Base-by-base conservation (phyloP, 2,329 filamentous ascomycete species). In the Tolypocladium cylindrosporum region DNA sequence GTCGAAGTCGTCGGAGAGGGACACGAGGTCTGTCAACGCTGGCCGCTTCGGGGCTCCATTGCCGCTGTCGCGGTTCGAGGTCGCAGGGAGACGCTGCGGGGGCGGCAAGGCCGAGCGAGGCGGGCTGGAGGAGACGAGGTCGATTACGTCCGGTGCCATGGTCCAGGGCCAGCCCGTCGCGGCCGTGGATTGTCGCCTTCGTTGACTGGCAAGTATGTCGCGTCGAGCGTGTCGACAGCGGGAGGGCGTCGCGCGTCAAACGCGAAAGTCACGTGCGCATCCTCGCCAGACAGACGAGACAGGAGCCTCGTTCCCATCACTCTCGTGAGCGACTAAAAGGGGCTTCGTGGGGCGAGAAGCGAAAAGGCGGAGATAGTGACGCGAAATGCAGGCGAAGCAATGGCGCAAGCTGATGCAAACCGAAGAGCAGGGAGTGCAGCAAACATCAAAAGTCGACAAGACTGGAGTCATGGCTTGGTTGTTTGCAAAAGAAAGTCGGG, bases 111-210 rank as follows among this genome's bases (percentile, higher is more conserved):
- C 37, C 16, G 56, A 53, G 11, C 56, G 55, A 48, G 62, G 58
- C 7, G 72, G 72, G 34, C 72, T 74, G 10, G 72, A 74, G 19
- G 72, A 74, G 24, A 73, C 62, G 34, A 74, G 69, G 59, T 73
- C 69, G 56, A 74, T 73, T 37, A 74, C 62, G 14, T 71, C 63
- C 2, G 63, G 61, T 9, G 66, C 63, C 71, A 73, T 74, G 21
- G 24, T 50, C 13, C 31, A 36, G 48, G 31, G 4, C 31, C 31
- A 21, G 19, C 45, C 45, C 31, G 10, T 36, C 31, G 48, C 9
- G 19, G 10, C 45, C 3, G 14, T 50, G n/a, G 45, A 19, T 42
- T 19, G 16, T 16, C 24, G 43, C 27, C 19, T 9, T 6, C 24
- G 13, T 7, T 31, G 37, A 21, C 16, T 11, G 31, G 19, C 31